Base-by-base conservation (phyloP, 441 rosid species). In the Adansonia madagascariensis region DNA sequence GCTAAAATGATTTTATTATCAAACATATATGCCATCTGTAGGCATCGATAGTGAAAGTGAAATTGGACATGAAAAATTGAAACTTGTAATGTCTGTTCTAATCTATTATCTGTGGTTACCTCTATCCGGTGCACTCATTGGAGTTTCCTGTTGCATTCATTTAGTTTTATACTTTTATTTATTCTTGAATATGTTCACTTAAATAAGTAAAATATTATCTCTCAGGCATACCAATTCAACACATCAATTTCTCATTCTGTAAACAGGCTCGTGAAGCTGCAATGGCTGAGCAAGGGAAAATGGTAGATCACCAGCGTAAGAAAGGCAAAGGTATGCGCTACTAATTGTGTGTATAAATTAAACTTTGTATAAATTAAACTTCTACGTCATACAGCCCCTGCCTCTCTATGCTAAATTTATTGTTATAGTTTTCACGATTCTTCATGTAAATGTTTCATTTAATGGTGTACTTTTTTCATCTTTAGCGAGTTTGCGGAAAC, bases 211-310 rank as follows among this genome's bases (percentile, higher is more conserved):
- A 69, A 22, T n/a, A 47, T 10, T 12, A 11, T 73, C 14, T 4
- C 9, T 11, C 44, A 9, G 15, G 8, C 22, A 43, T 77, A 22
- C 17, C 8, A 24, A 35, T 63, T 44, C 46, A 47, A 9, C 75
- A 57, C 72, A 71, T 66, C 27, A 60, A 74, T 43, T 41, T 79
- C 27, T 61, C 43, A 6, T 22, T 78, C 11, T 76, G 17, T 66
- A 55, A 74, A 82, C 90, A 97, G 99, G 97, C 94, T 80, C 97
- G 98, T 52, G 99, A 97, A 74, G 98, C 91, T 81, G 93, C 91
- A 80, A 90, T 93, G 86, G 88, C 91, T 44, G 89, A 84, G 62
- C 98, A 92, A 80, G 97, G 98, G 60, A 93, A 97, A 85, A 82
- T 86, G 79, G 98, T 97, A 67, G 99, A 97, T 84, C 89, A 77